Evolutionary conservation across 768 basidiomycete genomes (phyloP).

Genomic region (Jaapia argillacea): DNA sequence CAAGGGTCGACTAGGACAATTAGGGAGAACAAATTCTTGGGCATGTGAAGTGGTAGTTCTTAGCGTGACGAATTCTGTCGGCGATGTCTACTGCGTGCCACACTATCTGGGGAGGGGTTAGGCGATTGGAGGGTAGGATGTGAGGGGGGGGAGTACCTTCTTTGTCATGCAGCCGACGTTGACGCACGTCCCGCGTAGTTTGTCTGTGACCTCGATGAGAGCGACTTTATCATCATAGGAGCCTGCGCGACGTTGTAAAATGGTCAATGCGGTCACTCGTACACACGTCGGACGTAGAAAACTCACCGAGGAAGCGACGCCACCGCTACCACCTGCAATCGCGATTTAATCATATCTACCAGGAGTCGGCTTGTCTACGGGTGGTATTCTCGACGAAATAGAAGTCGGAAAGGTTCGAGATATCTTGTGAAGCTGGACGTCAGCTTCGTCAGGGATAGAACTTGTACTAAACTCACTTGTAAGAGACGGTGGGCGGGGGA

Average conservation of each 20-base stretch:
- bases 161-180: slow-evolving; percentile 99
- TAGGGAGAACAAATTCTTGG: slow-evolving; percentile 37
- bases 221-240: slow-evolving; percentile 91
- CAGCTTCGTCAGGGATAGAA: too few species aligned
- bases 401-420: slow-evolving; percentile 8
- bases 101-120: slow-evolving; percentile 83
- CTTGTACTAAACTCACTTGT: too few species aligned
- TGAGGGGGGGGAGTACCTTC: too few species aligned
- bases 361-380: slow-evolving; percentile 9
- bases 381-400: slow-evolving; percentile 10
- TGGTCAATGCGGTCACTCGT: background rate
- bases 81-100: slow-evolving; percentile 92
- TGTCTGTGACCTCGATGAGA: slow-evolving; percentile 64
- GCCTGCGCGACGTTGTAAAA: slow-evolving; percentile 73
- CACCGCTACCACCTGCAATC: slow-evolving; percentile 35
- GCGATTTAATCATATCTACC: slow-evolving; percentile 25
- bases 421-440: too few species aligned
- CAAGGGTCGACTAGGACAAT: slow-evolving; percentile 89
- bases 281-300: background rate
- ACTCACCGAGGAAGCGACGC: slow-evolving; percentile 16
- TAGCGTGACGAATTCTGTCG: slow-evolving; percentile 72
- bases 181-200: slow-evolving; percentile 92
- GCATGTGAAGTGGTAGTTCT: slow-evolving; percentile 69
- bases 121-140: too few species aligned
- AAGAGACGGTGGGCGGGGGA: too few species aligned